A percentile compares a stretch with the other conserved stretches of the same genome.
Conservation (phyloP, 2,329 filamentous ascomycete genomes). For the Colletotrichum liaoningense region DNA sequence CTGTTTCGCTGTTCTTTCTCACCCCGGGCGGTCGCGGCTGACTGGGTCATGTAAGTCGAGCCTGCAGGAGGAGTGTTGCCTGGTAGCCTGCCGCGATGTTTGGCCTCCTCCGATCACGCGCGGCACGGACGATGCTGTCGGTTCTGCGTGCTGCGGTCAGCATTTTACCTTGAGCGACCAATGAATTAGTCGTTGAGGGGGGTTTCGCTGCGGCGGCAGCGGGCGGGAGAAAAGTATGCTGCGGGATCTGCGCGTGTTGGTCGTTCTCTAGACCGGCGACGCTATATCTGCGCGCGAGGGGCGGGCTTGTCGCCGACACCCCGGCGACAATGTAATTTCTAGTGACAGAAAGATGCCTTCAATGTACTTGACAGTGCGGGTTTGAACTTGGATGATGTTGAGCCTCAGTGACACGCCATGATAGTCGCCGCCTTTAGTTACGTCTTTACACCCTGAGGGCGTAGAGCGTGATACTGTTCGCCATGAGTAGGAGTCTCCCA, state of each 20-base stretch:
- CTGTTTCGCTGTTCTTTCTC: background rate
- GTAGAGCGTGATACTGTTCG: background rate
- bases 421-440: background rate
- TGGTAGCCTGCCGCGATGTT: background rate
- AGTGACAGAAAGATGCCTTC: background rate
- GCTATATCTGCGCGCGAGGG: no score
- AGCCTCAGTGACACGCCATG: background rate
- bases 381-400: background rate
- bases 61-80: background rate
- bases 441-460: background rate
- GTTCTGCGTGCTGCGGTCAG: background rate
- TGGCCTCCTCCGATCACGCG: background rate
- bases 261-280: background rate
- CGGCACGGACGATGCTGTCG: background rate
- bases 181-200: background rate
- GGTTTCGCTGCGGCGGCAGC: no score
- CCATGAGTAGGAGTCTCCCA: background rate
- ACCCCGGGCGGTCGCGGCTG: background rate
- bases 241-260: no score
- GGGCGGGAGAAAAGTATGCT: background rate
- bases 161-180: background rate
- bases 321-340: no score
- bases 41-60: background rate
- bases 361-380: background rate
- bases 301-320: background rate